These are phyloP conservation scores for Lagenaria siceraria DNA, from an alignment of 306 rosid genomes.

Conservation along the genomic window DNA sequence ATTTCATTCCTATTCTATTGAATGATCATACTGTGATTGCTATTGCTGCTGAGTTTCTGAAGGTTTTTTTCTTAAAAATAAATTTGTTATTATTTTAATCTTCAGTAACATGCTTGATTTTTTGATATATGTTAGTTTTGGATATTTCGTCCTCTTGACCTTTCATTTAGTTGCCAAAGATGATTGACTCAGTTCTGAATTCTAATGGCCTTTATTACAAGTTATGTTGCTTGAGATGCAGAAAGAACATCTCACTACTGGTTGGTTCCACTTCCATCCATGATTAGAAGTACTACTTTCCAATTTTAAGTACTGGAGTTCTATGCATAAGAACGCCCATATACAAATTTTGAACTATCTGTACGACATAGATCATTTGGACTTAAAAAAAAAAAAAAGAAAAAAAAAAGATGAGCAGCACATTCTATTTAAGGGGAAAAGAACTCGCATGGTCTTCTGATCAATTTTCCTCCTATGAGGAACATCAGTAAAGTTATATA, in stretches of 20 bases:
- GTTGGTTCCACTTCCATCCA: background rate
- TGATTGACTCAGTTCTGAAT: background rate
- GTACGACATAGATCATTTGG: background rate
- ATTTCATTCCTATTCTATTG: background rate
- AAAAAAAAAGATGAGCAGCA: background rate
- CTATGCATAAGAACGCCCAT: background rate
- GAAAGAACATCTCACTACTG: background rate
- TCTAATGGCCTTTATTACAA: background rate
- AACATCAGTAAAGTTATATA: background rate
- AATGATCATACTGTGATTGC: background rate
- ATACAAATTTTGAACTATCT: background rate
- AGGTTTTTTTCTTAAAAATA: background rate
- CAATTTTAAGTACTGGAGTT: background rate
- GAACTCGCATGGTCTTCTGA: background rate
- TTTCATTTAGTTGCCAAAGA: background rate
- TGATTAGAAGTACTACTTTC: background rate
- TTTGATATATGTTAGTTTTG: background rate
- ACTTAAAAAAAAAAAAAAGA: background rate
- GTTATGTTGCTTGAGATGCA: background rate
- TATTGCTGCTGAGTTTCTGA: background rate
- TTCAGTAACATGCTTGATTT: background rate
- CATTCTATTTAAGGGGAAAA: background rate
- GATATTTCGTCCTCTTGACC: background rate
- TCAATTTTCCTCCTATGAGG: background rate
- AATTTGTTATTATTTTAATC: background rate